phyloP scores from a whole-genome alignment of 768 basidiomycete genomes.

The Rhizopogon vulgaris region DNA sequence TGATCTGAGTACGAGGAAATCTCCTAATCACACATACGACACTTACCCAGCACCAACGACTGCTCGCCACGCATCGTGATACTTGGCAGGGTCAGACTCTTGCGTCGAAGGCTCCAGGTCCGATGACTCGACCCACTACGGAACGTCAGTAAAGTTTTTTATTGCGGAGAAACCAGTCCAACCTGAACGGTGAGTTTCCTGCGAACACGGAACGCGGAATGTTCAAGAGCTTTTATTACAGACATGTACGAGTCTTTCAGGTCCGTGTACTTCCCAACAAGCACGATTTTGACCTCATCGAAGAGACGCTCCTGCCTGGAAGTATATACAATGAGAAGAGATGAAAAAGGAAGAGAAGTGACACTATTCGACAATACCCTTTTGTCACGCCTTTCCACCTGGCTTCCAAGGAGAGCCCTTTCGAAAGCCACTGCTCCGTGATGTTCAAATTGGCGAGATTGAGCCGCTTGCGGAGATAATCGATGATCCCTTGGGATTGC shows the following conservation, averaged over 20 bases:
- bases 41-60: slow-evolving; percentile 84
- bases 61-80: slow-evolving; percentile 93
- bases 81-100: slow-evolving; percentile 72
- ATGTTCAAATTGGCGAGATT: slow-evolving; percentile 57
- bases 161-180: slow-evolving; percentile 19
- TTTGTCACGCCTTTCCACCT: slow-evolving; percentile 83
- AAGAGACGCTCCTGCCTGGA: slow-evolving; percentile 88
- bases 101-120: slow-evolving; percentile 82
- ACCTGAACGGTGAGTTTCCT: slow-evolving; percentile 80
- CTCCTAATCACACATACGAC: not conserved
- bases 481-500: slow-evolving; percentile 86
- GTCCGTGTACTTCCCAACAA: slow-evolving; percentile 97
- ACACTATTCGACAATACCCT: slow-evolving; percentile 39
- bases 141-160: not conserved
- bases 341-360: not conserved
- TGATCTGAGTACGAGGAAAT: slow-evolving; percentile 5
- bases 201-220: slow-evolving; percentile 90
- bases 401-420: slow-evolving; percentile 58
- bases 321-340: slow-evolving; percentile 1
- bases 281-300: slow-evolving; percentile 81
- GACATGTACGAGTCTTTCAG: slow-evolving; percentile 99
- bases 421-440: slow-evolving; percentile 47
- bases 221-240: slow-evolving; percentile 93
- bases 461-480: slow-evolving; percentile 79
- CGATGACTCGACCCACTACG: slow-evolving; percentile 93